A percentile compares a stretch with the other conserved stretches of the same genome.
Conservation (phyloP, 371 early-diverging fungal genomes). For the Mucor velutinosus region DNA sequence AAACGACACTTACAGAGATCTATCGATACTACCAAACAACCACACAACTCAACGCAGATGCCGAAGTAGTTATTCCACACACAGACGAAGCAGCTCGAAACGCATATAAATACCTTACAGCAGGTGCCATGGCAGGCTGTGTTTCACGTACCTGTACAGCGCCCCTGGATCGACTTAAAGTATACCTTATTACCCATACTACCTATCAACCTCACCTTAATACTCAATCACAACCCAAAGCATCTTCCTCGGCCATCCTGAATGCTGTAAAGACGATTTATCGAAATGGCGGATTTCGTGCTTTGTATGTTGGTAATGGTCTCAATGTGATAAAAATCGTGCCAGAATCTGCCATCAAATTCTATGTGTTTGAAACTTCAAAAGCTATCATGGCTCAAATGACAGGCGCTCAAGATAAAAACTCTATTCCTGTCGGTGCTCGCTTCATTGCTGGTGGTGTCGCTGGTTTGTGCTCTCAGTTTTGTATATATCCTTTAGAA, state of each 20-base stretch:
- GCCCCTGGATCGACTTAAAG: conserved; percentile 78
- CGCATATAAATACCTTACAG: conserved; percentile 64
- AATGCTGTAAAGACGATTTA: conserved; percentile 11
- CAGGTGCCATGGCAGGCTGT: conserved; percentile 79
- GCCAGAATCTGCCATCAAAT: conserved; percentile 83
- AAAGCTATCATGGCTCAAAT: conserved; percentile 58
- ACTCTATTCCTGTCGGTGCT: conserved; percentile 59
- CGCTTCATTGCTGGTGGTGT: conserved; percentile 78
- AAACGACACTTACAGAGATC: conserved; percentile 55
- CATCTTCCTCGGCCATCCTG: conserved; percentile 22
- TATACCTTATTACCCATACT: conserved; percentile 66
- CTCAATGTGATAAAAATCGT: conserved; percentile 79
- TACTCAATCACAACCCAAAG: neutral
- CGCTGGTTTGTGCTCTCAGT: conserved; percentile 75
- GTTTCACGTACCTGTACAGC: conserved; percentile 81
- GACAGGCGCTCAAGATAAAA: conserved; percentile 47
- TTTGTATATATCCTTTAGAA: conserved; percentile 79
- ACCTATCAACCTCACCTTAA: conserved; percentile 13
- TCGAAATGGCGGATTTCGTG: conserved; percentile 48
- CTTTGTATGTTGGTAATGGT: conserved; percentile 81
- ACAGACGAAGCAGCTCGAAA: conserved; percentile 47
- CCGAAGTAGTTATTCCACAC: conserved; percentile 63
- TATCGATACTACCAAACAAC: conserved; percentile 64
- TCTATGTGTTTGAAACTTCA: conserved; percentile 69
- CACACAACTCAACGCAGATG: conserved; percentile 61